Base-by-base conservation (phyloP, 495 filamentous ascomycete genomes). In the Collariella sp. region DNA sequence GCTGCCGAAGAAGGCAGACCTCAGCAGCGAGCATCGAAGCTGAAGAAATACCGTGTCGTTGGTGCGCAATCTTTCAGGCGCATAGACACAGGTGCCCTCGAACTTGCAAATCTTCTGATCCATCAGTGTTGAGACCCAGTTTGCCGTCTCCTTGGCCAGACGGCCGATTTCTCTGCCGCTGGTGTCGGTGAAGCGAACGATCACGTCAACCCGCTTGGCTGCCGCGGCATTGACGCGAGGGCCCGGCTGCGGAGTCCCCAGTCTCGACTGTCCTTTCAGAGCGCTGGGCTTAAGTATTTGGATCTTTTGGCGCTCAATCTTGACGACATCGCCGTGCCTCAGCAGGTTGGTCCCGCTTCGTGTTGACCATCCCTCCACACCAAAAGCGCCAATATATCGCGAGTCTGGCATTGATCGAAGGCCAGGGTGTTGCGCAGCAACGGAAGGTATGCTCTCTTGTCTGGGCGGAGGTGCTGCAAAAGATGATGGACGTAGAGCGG, bases 41-140 rank as follows among this genome's bases (percentile, higher is more conserved):
- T 97, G 93, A 16, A 98, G 64, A 62, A 90, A 91, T 38, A 97
- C 79, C 0, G 91, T 97, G 65, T 98, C 93, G 64, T 95, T 95
- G 40, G 89, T 89, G 43, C 88, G 79, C 9, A 96, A 58, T 52
- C 77, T 75, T 55, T 97, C 94, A 3, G 90, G 89, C 0, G 85
- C 87, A 67, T 83, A 96, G n/a, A 98, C 89, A 60, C 89, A 95
- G 33, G 78, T 79, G 0, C 87, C 94, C 61, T 93, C 88, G 58
- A 98, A 91, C 12, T 72, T 79, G 70, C 90, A 96, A 13, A 96
- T 79, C 26, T 86, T 87, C 65, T 96, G 93, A 59, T 98, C 93
- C 47, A 98, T 83, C 56, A 98, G 69, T 0, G 90, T 85, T 18
- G 91, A 95, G 10, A 98, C 86, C 90, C 94, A 98, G 46, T 83